These are phyloP conservation scores for Monosporascus sp. DNA, from an alignment of 2,329 filamentous ascomycete species.

Conservation along the genomic window DNA sequence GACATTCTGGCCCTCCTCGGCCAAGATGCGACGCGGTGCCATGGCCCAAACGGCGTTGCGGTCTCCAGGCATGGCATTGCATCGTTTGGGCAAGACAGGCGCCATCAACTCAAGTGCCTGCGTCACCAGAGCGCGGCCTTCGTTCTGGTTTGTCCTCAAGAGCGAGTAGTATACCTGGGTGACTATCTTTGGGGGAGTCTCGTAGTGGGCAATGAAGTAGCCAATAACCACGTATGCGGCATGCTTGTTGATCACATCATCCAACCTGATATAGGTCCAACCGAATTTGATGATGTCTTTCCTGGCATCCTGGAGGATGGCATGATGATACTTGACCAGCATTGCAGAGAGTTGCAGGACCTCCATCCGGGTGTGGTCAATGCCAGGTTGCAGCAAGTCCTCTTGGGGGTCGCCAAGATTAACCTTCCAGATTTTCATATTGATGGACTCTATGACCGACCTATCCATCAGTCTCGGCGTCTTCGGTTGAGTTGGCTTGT, in stretches of 20 bases:
- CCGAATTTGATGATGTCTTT: slow-evolving; percentile 99
- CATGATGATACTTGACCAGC: slow-evolving; percentile 90
- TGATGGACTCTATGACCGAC: slow-evolving; percentile 81
- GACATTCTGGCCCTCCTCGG: slow-evolving; percentile 90
- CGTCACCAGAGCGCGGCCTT: slow-evolving; percentile 85
- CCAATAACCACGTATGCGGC: slow-evolving; percentile 95
- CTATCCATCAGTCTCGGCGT: slow-evolving; percentile 76
- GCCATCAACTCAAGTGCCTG: slow-evolving; percentile 92
- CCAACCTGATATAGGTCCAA: slow-evolving; percentile 97
- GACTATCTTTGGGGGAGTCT: slow-evolving; percentile 93
- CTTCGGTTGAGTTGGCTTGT: slow-evolving; percentile 47
- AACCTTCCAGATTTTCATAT: slow-evolving; percentile 89
- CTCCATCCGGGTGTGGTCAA: slow-evolving; percentile 95
- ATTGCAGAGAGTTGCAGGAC: slow-evolving; percentile 90
- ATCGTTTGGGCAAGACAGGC: slow-evolving; percentile 85
- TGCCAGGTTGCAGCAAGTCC: slow-evolving; percentile 75
- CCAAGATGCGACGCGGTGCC: slow-evolving; percentile 81
- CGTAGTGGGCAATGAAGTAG: slow-evolving; percentile 96
- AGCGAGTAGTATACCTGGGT: slow-evolving; percentile 91
- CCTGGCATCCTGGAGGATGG: slow-evolving; percentile 79
- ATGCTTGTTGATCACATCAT: slow-evolving; percentile 99
- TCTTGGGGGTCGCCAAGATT: slow-evolving; percentile 77
- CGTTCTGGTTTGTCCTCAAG: slow-evolving; percentile 88
- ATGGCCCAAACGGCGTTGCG: slow-evolving; percentile 81
- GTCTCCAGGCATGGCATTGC: slow-evolving; percentile 61